phyloP scores from a whole-genome alignment of 2,329 filamentous ascomycete species.

The Fusarium domesticum region DNA sequence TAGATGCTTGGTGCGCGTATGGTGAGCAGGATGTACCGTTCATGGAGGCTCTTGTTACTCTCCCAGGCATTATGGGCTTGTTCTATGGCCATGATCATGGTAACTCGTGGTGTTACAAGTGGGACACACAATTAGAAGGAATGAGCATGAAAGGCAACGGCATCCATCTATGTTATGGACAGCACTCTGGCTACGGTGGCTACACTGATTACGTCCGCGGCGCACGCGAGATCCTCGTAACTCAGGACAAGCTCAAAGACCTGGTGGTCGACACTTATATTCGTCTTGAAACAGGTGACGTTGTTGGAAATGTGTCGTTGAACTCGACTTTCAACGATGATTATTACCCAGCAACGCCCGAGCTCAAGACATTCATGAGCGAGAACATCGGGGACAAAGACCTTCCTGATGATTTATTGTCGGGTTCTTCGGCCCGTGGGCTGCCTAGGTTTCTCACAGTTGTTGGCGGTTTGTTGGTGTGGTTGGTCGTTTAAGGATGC shows the following conservation, averaged over 20 bases:
- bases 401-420: not conserved
- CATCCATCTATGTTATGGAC: constrained; percentile 55
- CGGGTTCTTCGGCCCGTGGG: not conserved
- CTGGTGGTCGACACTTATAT: constrained; percentile 57
- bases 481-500: no score
- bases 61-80: constrained; percentile 53
- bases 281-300: constrained; percentile 53
- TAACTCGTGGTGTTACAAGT: constrained; percentile 55
- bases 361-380: constrained; percentile 33
- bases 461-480: not conserved
- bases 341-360: constrained; percentile 45
- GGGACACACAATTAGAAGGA: constrained; percentile 38
- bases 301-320: constrained; percentile 51
- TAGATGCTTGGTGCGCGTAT: constrained; percentile 37
- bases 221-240: constrained; percentile 52
- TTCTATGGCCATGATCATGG: constrained; percentile 68
- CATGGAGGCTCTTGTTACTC: constrained; percentile 58
- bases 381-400: not conserved
- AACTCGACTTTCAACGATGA: constrained; percentile 60
- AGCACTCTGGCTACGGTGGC: constrained; percentile 68
- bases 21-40: constrained; percentile 57
- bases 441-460: no score
- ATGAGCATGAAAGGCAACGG: constrained; percentile 41
- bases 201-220: constrained; percentile 65
- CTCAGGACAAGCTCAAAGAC: constrained; percentile 39